Evolutionary conservation across 148 eudicot species (phyloP), one percentile per base, ranked within the genome.

Genomic region (Silene uniflora): DNA sequence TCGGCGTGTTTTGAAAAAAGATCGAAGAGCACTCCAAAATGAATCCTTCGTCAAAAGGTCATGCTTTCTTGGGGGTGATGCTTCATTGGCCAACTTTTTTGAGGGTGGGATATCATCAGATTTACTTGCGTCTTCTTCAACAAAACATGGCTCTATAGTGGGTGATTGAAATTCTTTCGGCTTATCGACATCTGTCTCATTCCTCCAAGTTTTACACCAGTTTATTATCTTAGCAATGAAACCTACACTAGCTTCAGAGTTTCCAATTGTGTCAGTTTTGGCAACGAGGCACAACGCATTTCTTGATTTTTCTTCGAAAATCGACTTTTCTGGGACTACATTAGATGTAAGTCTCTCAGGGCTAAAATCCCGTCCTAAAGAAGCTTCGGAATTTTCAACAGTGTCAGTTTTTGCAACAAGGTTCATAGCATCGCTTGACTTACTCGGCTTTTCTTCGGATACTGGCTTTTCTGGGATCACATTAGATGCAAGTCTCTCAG

Each of bases 21-120:
- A 82, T 56, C 88, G 86, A 77, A 96, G 27, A 55, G 86, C 88
- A 69, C 67, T 80, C 99, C 98, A 96, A 82, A 92, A 89, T 69
- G 90, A 81, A 70, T 85, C 89, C 71, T 72, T 83, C n/a, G 76
- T 46, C 75, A 93, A 89, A 19, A 91, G n/a, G 44, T 83, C 85
- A 58, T 76, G 77, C 66, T 73, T 73, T 52, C 19, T 78, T 52
- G 52, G 19, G n/a, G 21, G 49, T 75, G 77, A 24, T 46, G 58
- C 59, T 22, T 62, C 68, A 21, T 69, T 13, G 21, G 7, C 74
- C 61, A 7, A 56, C 22, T 54, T 52, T 42, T 42, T 71, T 6
- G 59, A 69, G 52, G 73, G 58, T 61, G 44, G 63, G 52, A 42
- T 71, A 23, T 62, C 77, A 67, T 68, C 67, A 32, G 29, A 16